phyloP scores from a whole-genome alignment of 331 rosid species.

The Spiraea crenata region DNA sequence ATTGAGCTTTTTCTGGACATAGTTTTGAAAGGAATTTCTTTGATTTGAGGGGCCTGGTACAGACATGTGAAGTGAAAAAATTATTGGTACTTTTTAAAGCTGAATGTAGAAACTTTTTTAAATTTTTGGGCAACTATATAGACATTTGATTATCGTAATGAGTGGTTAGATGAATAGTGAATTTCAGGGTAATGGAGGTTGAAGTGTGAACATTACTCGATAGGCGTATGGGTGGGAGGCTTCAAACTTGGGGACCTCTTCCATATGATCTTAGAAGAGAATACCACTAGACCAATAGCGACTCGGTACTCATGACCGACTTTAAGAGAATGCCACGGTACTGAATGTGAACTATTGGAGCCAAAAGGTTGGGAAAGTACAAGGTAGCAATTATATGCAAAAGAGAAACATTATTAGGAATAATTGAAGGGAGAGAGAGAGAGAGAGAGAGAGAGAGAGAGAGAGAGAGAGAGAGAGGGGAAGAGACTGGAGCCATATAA shows the following conservation, averaged over 20 bases:
- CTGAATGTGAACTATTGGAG: constrained; percentile 29
- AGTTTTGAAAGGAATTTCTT: neutral
- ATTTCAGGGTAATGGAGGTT: constrained; percentile 23
- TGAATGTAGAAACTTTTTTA: too few species aligned
- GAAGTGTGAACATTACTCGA: neutral
- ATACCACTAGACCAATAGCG: too few species aligned
- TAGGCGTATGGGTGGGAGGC: constrained; percentile 25
- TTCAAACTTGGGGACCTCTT: too few species aligned
- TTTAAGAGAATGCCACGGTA: constrained; percentile 22
- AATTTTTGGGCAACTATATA: neutral
- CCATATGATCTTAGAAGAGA: too few species aligned
- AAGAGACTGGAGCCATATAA: too few species aligned
- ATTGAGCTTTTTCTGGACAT: neutral
- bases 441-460: constrained; percentile 7
- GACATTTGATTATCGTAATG: neutral
- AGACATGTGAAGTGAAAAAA: neutral
- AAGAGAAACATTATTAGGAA: constrained; percentile 9
- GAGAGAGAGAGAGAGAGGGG: constrained; percentile 16
- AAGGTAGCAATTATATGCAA: neutral
- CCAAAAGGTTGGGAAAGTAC: constrained; percentile 16
- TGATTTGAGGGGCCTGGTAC: neutral
- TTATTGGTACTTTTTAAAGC: neutral
- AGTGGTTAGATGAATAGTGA: constrained; percentile 1
- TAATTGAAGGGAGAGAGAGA: constrained; percentile 2
- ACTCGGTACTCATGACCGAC: constrained; percentile 26